These are phyloP conservation scores for Nitzschia sp. DNA, from an alignment of 108 stramenopile species.

Conservation along the genomic window DNA sequence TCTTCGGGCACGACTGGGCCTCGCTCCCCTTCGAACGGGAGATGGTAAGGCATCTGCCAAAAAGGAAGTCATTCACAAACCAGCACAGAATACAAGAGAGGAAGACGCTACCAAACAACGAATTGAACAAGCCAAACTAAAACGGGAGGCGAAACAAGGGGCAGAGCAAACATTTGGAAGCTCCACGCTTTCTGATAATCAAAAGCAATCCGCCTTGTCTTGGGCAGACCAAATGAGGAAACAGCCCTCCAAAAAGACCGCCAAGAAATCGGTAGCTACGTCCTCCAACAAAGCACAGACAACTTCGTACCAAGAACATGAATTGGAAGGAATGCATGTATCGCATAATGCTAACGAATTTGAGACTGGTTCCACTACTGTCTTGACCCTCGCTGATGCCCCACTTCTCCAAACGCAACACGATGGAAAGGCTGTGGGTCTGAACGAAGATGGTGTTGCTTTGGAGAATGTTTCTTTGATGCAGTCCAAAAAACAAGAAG, in stretches of 20 bases:
- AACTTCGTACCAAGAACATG: constrained; percentile 49
- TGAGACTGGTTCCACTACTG: constrained; percentile 54
- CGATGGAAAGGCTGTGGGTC: constrained; percentile 32
- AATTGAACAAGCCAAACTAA: constrained; percentile 54
- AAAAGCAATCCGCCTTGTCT: constrained; percentile 42
- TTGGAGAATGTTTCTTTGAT: constrained; percentile 66
- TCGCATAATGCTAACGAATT: constrained; percentile 59
- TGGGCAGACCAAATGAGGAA: constrained; percentile 65
- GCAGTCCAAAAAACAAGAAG: constrained; percentile 36
- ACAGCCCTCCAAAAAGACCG: constrained; percentile 22
- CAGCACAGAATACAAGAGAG: constrained; percentile 50
- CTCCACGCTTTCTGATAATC: constrained; percentile 24
- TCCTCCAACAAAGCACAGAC: constrained; percentile 1
- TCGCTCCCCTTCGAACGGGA: constrained; percentile 50
- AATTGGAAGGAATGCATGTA: constrained; percentile 72
- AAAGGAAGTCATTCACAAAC: constrained; percentile 52
- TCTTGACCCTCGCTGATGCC: constrained; percentile 75
- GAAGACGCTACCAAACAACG: constrained; percentile 44
- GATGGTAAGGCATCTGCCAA: neutral
- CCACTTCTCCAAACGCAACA: constrained; percentile 41
- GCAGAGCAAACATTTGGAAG: constrained; percentile 31
- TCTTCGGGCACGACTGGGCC: constrained; percentile 64
- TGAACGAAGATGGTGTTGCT: constrained; percentile 47
- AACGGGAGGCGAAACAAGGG: constrained; percentile 51
- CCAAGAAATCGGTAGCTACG: constrained; percentile 36